Conservation (phyloP, 2,329 filamentous ascomycete species). For the Microcyclospora pomicola region DNA sequence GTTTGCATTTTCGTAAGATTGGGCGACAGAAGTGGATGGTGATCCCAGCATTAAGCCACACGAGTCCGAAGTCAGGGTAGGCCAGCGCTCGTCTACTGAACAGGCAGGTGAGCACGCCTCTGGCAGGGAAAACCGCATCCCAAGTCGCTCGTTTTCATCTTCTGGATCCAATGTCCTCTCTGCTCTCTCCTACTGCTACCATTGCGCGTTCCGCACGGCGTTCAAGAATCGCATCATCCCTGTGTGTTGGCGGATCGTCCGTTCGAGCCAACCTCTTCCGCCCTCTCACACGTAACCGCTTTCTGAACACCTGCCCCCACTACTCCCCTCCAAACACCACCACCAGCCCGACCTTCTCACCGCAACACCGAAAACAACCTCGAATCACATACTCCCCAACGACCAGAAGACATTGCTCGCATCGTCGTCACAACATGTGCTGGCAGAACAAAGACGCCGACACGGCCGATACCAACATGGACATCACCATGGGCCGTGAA, state of each 20-base stretch:
- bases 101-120: too few species aligned
- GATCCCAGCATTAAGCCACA: neutral
- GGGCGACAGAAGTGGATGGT: neutral
- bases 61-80: neutral
- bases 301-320: neutral
- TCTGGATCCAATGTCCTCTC: too few species aligned
- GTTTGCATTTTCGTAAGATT: neutral
- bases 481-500: slow-evolving; percentile 56
- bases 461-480: slow-evolving; percentile 41
- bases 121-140: too few species aligned
- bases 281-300: too few species aligned
- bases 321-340: slow-evolving; percentile 1
- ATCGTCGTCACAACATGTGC: slow-evolving; percentile 58
- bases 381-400: too few species aligned
- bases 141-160: too few species aligned
- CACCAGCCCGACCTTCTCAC: neutral
- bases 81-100: neutral
- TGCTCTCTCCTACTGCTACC: too few species aligned
- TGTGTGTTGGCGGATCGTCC: too few species aligned
- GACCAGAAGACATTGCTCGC: slow-evolving; percentile 51
- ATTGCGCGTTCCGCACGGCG: too few species aligned
- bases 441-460: slow-evolving; percentile 44
- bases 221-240: too few species aligned
- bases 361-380: too few species aligned
- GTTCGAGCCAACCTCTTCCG: too few species aligned